phyloP scores from a whole-genome alignment of 2,329 filamentous ascomycete genomes.

The Colletotrichum australisinense region DNA sequence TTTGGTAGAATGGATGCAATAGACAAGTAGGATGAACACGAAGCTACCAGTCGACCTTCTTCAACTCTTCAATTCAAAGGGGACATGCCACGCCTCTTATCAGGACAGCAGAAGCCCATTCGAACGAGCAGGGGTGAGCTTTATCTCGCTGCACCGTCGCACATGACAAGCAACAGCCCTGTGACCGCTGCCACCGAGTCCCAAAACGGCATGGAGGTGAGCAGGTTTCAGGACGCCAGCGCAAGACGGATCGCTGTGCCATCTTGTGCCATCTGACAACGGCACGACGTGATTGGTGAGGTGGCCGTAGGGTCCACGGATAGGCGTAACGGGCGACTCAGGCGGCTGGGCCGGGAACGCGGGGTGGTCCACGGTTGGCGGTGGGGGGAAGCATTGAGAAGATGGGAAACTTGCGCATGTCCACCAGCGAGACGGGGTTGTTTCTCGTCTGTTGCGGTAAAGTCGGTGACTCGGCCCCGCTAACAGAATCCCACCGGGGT shows the following conservation, averaged over 20 bases:
- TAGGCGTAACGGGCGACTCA: conserved; percentile 7
- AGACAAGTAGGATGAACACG: not conserved
- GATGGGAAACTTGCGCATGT: conserved; percentile 9
- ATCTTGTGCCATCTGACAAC: not conserved
- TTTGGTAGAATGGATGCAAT: too few relatives aligned
- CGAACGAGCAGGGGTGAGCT: not conserved
- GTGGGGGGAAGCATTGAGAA: not conserved
- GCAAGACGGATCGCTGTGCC: conserved; percentile 26
- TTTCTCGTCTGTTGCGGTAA: not conserved
- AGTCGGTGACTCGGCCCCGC: not conserved
- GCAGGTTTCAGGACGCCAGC: conserved; percentile 34
- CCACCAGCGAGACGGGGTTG: not conserved
- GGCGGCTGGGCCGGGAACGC: conserved; percentile 1
- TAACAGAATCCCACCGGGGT: not conserved
- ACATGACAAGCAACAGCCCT: conserved; percentile 36
- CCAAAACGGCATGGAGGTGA: conserved; percentile 36
- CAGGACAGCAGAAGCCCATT: not conserved
- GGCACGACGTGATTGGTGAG: not conserved
- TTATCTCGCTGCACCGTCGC: conserved; percentile 20
- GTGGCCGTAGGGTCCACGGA: not conserved
- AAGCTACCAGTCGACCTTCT: not conserved
- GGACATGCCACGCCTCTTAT: conserved; percentile 22
- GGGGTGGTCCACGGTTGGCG: not conserved
- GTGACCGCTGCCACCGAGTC: conserved; percentile 29
- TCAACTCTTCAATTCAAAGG: not conserved